These are phyloP conservation scores for Penicillium polonicum DNA, from an alignment of 2,329 filamentous ascomycete genomes.

Conservation along the genomic window DNA sequence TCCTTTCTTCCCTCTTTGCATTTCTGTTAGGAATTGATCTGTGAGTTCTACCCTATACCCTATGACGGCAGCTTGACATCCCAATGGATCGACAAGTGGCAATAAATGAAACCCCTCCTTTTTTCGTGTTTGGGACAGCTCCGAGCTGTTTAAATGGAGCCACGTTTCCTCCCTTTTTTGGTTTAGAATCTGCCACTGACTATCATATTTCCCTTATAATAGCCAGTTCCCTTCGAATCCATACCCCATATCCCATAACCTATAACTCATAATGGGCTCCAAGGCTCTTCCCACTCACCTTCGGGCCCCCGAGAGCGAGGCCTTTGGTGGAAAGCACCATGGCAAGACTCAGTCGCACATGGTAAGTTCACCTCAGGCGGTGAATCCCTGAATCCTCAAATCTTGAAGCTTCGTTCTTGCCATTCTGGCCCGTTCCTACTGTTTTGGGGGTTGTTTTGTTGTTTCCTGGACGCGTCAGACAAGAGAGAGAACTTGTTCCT, in stretches of 20 bases:
- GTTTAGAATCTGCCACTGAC: not conserved
- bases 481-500: not conserved
- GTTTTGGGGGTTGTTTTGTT: not conserved
- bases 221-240: slow-evolving; percentile 7
- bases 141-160: slow-evolving; percentile 1
- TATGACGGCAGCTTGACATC: slow-evolving; percentile 35
- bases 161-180: slow-evolving; percentile 13
- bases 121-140: not conserved
- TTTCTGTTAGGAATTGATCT: not conserved
- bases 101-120: slow-evolving; percentile 18
- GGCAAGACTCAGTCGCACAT: slow-evolving; percentile 57
- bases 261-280: slow-evolving; percentile 61
- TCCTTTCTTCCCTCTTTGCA: not conserved
- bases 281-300: slow-evolving; percentile 82
- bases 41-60: not conserved
- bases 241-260: not conserved
- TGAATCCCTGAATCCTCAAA: not conserved
- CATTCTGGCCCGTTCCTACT: not conserved
- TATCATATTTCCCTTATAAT: slow-evolving; percentile 3
- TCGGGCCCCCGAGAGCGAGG: slow-evolving; percentile 52
- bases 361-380: slow-evolving; percentile 44
- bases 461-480: not conserved
- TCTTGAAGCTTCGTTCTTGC: not conserved
- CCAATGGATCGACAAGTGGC: slow-evolving; percentile 32
- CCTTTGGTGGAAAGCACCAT: slow-evolving; percentile 51